phyloP scores from a whole-genome alignment of 2,329 filamentous ascomycete genomes.

The Tolypocladium tropicale region DNA sequence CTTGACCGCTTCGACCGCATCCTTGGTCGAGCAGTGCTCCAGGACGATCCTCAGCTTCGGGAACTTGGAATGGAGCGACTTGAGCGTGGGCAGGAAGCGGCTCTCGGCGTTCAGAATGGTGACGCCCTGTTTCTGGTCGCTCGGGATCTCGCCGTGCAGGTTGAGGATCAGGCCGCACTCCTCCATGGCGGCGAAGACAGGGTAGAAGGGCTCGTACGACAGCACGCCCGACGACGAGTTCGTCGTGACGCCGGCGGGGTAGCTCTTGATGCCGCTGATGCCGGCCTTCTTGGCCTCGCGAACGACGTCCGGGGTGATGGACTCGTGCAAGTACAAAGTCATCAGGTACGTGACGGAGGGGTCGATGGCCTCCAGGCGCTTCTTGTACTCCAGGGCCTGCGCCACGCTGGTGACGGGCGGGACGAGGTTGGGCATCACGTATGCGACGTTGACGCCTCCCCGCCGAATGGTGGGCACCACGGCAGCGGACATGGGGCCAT shows the following conservation, averaged over 20 bases:
- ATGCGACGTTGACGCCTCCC: conserved; percentile 56
- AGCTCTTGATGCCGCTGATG: conserved; percentile 62
- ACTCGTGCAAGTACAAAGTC: conserved; percentile 49
- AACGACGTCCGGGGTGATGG: conserved; percentile 59
- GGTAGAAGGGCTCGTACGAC: conserved; percentile 60
- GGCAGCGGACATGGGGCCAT: conserved; percentile 53
- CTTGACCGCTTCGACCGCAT: conserved; percentile 68
- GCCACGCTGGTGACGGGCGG: conserved; percentile 52
- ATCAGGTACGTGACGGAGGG: conserved; percentile 60
- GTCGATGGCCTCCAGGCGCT: conserved; percentile 47
- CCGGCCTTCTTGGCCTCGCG: conserved; percentile 62
- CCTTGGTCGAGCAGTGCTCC: conserved; percentile 82
- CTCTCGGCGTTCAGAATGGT: conserved; percentile 29
- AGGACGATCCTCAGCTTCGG: conserved; percentile 58
- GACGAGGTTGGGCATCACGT: conserved; percentile 54
- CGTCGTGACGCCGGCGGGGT: conserved; percentile 54
- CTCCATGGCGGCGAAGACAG: conserved; percentile 86
- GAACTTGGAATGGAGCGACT: conserved; percentile 62
- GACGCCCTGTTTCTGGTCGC: conserved; percentile 34
- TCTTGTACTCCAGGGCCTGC: conserved; percentile 56
- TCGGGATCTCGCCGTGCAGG: conserved; percentile 78
- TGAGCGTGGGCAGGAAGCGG: conserved; percentile 70
- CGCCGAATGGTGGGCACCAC: conserved; percentile 40
- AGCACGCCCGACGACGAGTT: conserved; percentile 61
- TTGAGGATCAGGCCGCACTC: conserved; percentile 74